phyloP scores from a whole-genome alignment of 73 alveolate species.

The Uronychia binucleata region DNA sequence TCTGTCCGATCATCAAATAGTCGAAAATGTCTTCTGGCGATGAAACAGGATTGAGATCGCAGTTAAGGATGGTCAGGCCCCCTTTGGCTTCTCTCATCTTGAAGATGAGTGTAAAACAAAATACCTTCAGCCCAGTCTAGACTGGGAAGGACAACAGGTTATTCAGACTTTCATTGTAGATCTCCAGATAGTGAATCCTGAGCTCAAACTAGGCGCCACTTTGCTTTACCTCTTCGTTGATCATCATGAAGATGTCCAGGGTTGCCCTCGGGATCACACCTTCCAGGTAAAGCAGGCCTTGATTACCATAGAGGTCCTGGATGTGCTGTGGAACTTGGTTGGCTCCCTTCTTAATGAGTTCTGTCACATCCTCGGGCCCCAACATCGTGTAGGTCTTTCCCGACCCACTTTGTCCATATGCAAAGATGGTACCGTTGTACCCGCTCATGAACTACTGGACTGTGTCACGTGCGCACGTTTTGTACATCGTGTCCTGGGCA shows the following conservation, averaged over 20 bases:
- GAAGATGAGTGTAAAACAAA: neutral
- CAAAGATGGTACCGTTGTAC: slow-evolving; percentile 4
- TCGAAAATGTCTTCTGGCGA: slow-evolving; percentile 83
- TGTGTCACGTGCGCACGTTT: slow-evolving; percentile 46
- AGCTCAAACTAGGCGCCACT: neutral
- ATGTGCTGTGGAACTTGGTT: slow-evolving; percentile 49
- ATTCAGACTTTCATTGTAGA: slow-evolving; percentile 86
- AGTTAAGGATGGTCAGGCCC: slow-evolving; percentile 61
- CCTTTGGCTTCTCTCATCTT: slow-evolving; percentile 85
- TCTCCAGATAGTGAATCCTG: slow-evolving; percentile 70
- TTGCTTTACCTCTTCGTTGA: slow-evolving; percentile 69
- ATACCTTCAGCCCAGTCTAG: slow-evolving; percentile 28
- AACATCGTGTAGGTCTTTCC: slow-evolving; percentile 12
- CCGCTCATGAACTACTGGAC: slow-evolving; percentile 54
- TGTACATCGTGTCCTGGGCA: slow-evolving; percentile 29
- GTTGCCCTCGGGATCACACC: slow-evolving; percentile 77
- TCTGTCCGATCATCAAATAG: slow-evolving; percentile 77
- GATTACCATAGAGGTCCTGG: slow-evolving; percentile 55
- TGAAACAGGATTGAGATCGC: slow-evolving; percentile 66
- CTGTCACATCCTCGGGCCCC: slow-evolving; percentile 53
- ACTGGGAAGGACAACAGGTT: slow-evolving; percentile 74
- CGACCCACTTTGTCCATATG: slow-evolving; percentile 19
- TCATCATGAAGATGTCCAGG: slow-evolving; percentile 80
- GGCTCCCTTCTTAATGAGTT: slow-evolving; percentile 5
- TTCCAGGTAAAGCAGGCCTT: neutral